A percentile compares a stretch with the other conserved stretches of the same genome.
Evolutionary conservation across 768 basidiomycete genomes (phyloP).

Genomic region (Podaxis pistillaris): DNA sequence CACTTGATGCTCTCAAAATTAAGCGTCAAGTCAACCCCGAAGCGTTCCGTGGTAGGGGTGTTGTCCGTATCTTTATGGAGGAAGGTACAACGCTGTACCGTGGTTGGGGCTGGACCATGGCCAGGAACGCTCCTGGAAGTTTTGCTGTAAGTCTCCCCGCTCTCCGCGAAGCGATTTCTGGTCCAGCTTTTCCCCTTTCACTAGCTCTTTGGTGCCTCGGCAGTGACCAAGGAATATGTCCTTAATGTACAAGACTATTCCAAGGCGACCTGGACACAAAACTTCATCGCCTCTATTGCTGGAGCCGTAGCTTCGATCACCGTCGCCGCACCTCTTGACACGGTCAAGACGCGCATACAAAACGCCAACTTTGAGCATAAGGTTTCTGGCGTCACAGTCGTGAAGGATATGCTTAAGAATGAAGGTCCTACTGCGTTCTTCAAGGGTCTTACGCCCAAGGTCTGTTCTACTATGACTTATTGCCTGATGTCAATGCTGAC

Average conservation of each 20-base stretch:
- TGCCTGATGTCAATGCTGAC: neutral
- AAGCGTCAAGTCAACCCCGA: slow-evolving; percentile 99
- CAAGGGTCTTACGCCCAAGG: slow-evolving; percentile 97
- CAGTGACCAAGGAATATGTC: slow-evolving; percentile 89
- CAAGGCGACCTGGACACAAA: slow-evolving; percentile 95
- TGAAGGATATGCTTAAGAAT: slow-evolving; percentile 82
- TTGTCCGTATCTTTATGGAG: slow-evolving; percentile 86
- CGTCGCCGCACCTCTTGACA: slow-evolving; percentile 93
- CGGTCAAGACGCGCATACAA: slow-evolving; percentile 96
- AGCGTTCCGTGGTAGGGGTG: slow-evolving; percentile 92
- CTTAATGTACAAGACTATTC: slow-evolving; percentile 89
- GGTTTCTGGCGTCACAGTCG: slow-evolving; percentile 74
- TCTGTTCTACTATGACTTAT: slow-evolving; percentile 29
- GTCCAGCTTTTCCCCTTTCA: neutral
- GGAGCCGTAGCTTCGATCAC: slow-evolving; percentile 96
- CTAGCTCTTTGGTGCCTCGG: slow-evolving; percentile 96
- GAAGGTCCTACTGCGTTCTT: slow-evolving; percentile 87
- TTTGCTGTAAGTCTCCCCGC: slow-evolving; percentile 69
- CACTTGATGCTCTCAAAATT: slow-evolving; percentile 96
- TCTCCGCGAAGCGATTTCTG: neutral
- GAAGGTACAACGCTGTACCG: slow-evolving; percentile 92
- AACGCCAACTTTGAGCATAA: slow-evolving; percentile 95
- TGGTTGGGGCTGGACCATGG: slow-evolving; percentile 99
- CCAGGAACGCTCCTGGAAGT: slow-evolving; percentile 92
- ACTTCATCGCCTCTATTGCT: slow-evolving; percentile 92